Conservation (phyloP, 768 basidiomycete species). For the Baorangia bicolor region DNA sequence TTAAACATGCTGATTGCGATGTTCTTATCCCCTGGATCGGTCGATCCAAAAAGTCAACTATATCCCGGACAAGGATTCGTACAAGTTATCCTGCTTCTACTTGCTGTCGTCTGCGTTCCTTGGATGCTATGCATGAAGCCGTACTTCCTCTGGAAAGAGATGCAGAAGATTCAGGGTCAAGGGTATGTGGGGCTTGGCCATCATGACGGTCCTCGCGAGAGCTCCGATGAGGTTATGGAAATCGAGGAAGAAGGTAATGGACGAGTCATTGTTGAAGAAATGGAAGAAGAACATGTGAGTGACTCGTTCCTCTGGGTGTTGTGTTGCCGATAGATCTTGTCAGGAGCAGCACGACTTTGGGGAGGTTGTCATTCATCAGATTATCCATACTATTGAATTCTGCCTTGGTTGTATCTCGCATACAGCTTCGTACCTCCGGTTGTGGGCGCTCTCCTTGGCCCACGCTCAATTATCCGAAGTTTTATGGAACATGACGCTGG, state of each 20-base stretch:
- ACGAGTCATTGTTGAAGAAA: conserved; percentile 68
- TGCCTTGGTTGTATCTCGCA: conserved; percentile 99
- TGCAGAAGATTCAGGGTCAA: conserved; percentile 75
- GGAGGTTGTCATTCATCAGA: conserved; percentile 94
- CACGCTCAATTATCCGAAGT: conserved; percentile 98
- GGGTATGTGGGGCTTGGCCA: conserved; percentile 76
- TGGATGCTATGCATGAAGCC: conserved; percentile 94
- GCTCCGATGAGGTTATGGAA: conserved; percentile 62
- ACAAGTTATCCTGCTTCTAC: conserved; percentile 72
- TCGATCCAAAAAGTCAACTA: conserved; percentile 66
- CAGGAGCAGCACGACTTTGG: conserved; percentile 89
- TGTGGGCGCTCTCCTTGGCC: conserved; percentile 97
- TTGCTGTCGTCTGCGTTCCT: conserved; percentile 88
- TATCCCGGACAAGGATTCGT: conserved; percentile 87
- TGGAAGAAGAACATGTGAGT: conserved; percentile 70
- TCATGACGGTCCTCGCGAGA: conserved; percentile 54
- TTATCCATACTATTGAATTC: conserved; percentile 99
- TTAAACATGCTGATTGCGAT: conserved; percentile 96
- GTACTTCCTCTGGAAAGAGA: conserved; percentile 88
- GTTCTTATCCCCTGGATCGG: conserved; percentile 88
- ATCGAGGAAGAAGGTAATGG: conserved; percentile 83
- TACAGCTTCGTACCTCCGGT: conserved; percentile 88
- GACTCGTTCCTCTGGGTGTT: conserved; percentile 8
- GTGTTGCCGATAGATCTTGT: conserved; percentile 9
- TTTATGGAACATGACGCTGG: conserved; percentile 87